Conservation (phyloP, 176 grass and related monocot species). For the Oryza rufipogon region DNA sequence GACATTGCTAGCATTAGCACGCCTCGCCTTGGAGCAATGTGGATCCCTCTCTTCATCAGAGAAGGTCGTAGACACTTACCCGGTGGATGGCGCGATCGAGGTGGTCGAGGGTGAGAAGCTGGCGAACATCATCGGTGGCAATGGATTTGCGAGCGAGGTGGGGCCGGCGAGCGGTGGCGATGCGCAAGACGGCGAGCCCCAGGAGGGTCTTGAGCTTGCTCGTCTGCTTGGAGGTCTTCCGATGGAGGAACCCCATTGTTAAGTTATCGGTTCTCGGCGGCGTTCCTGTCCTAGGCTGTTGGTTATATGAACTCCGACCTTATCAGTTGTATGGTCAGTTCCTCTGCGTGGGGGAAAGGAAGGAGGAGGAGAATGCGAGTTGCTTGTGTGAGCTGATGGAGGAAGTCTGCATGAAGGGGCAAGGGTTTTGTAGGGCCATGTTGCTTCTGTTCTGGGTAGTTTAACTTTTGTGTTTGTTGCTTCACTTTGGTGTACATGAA, state of each 20-base stretch:
- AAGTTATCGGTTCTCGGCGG: background rate
- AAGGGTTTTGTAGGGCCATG: constrained; percentile 19
- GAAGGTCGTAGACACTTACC: background rate
- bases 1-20: background rate
- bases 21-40: background rate
- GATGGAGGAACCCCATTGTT: constrained; percentile 44
- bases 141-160: constrained; percentile 42
- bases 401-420: constrained; percentile 25
- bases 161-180: constrained; percentile 29
- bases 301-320: background rate
- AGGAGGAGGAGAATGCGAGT: constrained; percentile 21
- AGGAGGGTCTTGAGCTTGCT: constrained; percentile 49
- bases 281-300: background rate
- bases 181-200: constrained; percentile 20
- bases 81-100: constrained; percentile 45
- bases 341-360: constrained; percentile 30
- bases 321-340: background rate
- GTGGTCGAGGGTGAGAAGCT: constrained; percentile 49
- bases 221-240: constrained; percentile 42
- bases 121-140: constrained; percentile 38
- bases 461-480: constrained; percentile 37
- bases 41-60: background rate
- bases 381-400: constrained; percentile 23
- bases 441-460: constrained; percentile 23
- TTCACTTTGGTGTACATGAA: constrained; percentile 43